phyloP scores from a whole-genome alignment of 2,329 filamentous ascomycete genomes.

The Fusarium incarnatum region DNA sequence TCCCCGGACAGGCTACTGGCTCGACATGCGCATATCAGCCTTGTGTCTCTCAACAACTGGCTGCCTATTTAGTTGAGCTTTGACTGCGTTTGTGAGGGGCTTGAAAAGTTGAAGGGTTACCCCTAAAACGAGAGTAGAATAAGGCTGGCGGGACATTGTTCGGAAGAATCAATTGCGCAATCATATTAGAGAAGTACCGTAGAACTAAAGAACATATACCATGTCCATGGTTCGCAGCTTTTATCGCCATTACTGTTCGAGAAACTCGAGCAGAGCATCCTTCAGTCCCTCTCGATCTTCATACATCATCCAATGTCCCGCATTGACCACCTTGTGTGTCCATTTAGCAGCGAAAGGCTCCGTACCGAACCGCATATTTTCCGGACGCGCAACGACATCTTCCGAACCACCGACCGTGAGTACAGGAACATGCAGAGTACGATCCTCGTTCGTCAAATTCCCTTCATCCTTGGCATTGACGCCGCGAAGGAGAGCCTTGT shows the following conservation, averaged over 20 bases:
- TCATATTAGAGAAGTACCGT: background rate
- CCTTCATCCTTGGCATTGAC: constrained; percentile 30
- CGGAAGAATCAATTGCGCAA: background rate
- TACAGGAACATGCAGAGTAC: constrained; percentile 34
- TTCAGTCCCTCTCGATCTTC: constrained; percentile 29
- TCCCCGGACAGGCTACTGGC: background rate
- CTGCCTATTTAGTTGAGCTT: background rate
- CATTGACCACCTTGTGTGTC: constrained; percentile 15
- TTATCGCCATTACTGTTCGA: background rate
- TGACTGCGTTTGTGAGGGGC: background rate
- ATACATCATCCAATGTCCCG: constrained; percentile 40
- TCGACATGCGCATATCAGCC: background rate
- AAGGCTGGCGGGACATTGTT: background rate
- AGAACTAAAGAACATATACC: background rate
- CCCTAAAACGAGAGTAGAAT: background rate
- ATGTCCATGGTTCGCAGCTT: background rate
- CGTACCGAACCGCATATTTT: constrained; percentile 8
- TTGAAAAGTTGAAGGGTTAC: background rate
- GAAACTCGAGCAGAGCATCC: constrained; percentile 25
- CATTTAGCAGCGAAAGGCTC: constrained; percentile 26
- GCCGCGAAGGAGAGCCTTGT: constrained; percentile 32
- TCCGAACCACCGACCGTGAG: constrained; percentile 26
- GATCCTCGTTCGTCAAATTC: constrained; percentile 25
- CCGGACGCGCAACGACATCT: constrained; percentile 27
- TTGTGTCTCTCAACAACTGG: background rate